A percentile compares a stretch with the other conserved stretches of the same genome.
phyloP scores from a whole-genome alignment of 2,329 filamentous ascomycete genomes.

The Calonectria montana region DNA sequence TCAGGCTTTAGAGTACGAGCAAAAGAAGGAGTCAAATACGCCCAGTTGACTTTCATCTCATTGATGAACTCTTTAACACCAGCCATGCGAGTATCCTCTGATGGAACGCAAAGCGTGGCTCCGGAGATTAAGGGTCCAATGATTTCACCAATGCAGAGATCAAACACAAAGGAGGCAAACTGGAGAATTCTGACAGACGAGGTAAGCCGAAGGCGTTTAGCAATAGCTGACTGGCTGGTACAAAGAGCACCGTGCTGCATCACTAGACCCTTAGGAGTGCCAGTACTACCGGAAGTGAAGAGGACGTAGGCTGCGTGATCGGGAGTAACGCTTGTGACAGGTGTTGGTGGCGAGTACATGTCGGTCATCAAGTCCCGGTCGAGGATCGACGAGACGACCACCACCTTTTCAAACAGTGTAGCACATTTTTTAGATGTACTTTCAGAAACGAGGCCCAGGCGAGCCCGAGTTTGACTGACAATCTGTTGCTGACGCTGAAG shows the following conservation, averaged over 20 bases:
- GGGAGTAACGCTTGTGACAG: neutral
- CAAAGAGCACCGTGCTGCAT: conserved; percentile 20
- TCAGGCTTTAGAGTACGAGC: neutral
- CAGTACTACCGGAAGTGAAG: conserved; percentile 16
- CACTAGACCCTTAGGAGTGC: conserved; percentile 18
- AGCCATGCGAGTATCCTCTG: conserved; percentile 1
- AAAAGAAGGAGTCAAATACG: neutral
- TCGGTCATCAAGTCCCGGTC: neutral
- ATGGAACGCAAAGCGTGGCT: neutral
- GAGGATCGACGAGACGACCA: neutral
- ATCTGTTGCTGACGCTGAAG: conserved; percentile 6
- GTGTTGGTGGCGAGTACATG: neutral
- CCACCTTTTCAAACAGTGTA: neutral
- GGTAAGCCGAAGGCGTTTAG: neutral
- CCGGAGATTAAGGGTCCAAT: conserved; percentile 2
- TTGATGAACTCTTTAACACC: neutral
- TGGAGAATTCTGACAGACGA: neutral
- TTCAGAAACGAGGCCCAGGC: neutral
- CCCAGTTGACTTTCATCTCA: neutral
- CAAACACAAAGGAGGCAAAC: conserved; percentile 12
- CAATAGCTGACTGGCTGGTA: neutral
- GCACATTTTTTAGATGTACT: neutral
- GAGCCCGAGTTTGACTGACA: neutral
- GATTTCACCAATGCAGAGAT: conserved; percentile 12
- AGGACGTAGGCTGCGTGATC: conserved; percentile 2